Evolutionary conservation across 345 rosid genomes (phyloP).

Genomic region (Microthlaspi erraticum): DNA sequence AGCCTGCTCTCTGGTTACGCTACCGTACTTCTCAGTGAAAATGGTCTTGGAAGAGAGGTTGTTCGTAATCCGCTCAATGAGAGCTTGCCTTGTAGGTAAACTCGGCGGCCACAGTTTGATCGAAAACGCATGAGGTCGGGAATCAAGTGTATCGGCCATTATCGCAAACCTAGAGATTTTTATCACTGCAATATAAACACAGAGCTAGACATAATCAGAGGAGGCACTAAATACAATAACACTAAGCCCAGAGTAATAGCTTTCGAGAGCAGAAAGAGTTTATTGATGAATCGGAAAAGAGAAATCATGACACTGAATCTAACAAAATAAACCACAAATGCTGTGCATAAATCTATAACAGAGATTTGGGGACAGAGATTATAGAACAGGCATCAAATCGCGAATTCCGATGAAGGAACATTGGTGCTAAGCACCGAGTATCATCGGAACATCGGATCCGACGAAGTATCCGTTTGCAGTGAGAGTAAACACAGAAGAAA

Average conservation of each 20-base stretch:
- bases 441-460: conserved; percentile 10
- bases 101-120: conserved; percentile 95
- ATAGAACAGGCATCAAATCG: neutral
- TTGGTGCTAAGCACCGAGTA: neutral
- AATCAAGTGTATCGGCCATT: conserved; percentile 49
- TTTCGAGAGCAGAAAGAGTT: conserved; percentile 16
- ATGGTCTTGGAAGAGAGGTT: conserved; percentile 79
- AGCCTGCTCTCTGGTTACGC: conserved; percentile 74
- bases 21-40: conserved; percentile 84
- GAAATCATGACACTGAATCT: neutral
- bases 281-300: neutral
- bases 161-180: conserved; percentile 24
- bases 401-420: neutral
- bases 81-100: conserved; percentile 68
- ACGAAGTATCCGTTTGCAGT: neutral
- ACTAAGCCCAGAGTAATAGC: conserved; percentile 5
- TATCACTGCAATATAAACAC: conserved; percentile 18
- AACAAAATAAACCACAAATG: neutral
- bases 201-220: conserved; percentile 1
- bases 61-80: conserved; percentile 64
- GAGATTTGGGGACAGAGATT: neutral
- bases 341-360: neutral
- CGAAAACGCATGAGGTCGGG: conserved; percentile 67
- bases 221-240: neutral
- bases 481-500: neutral